A percentile compares a stretch with the other conserved stretches of the same genome.
Conservation (phyloP, 2,329 filamentous ascomycete species). For the Calonectria pseudoturangicola region DNA sequence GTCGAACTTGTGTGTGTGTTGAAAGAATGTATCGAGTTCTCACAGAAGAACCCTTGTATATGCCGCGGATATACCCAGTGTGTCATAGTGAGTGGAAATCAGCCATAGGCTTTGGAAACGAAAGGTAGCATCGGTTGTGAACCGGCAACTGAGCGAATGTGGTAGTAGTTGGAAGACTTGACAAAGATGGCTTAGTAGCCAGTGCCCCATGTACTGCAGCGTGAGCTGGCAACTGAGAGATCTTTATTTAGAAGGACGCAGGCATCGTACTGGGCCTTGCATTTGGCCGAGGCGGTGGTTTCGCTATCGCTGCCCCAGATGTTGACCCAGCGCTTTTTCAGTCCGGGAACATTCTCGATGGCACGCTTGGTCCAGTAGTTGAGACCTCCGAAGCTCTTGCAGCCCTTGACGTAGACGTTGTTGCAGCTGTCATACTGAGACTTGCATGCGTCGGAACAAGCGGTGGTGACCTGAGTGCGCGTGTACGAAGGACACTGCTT, state of each 20-base stretch:
- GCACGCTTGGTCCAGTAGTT: conserved; percentile 53
- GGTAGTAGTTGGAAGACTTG: not conserved
- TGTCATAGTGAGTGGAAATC: not conserved
- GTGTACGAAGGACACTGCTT: conserved; percentile 66
- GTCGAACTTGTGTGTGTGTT: conserved; percentile 16
- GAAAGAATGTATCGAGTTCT: conserved; percentile 13
- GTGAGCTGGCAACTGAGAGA: conserved; percentile 57
- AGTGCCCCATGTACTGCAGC: conserved; percentile 63
- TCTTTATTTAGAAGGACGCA: conserved; percentile 66
- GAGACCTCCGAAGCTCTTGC: conserved; percentile 59
- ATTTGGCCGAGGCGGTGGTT: conserved; percentile 63
- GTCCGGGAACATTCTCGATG: conserved; percentile 41
- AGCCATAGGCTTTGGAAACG: not conserved
- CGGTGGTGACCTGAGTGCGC: conserved; percentile 60
- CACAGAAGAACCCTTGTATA: not conserved
- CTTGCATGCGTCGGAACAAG: conserved; percentile 72
- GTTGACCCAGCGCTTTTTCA: conserved; percentile 54
- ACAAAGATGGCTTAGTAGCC: conserved; percentile 43
- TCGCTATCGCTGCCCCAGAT: conserved; percentile 57
- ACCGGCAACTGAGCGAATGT: conserved; percentile 2
- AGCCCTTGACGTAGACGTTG: conserved; percentile 69
- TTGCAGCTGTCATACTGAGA: conserved; percentile 70
- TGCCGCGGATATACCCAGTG: not conserved
- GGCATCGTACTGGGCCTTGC: conserved; percentile 69
- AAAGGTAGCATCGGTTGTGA: not conserved